Percentiles rank a stretch among this genome's conserved stretches.
phyloP scores from a whole-genome alignment of 2,329 filamentous ascomycete genomes.

The Aspergillus chevalieri region DNA sequence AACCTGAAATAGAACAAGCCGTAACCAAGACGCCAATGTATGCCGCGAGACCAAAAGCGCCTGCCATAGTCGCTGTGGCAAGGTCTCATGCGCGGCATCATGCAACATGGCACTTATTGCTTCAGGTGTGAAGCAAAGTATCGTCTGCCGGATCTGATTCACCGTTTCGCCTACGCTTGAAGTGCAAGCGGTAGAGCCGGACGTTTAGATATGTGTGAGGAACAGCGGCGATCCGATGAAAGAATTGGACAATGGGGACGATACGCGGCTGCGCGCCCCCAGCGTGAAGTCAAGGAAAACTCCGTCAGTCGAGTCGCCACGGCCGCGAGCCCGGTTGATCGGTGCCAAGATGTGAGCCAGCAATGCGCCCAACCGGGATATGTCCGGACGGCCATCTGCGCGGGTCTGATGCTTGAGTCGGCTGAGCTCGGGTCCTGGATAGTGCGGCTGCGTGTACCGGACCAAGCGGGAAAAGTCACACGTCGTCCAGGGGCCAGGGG shows the following conservation, averaged over 20 bases:
- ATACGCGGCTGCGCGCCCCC: slow-evolving; percentile 35
- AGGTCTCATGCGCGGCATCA: slow-evolving; percentile 38
- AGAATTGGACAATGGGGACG: slow-evolving; percentile 33
- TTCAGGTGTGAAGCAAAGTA: slow-evolving; percentile 33
- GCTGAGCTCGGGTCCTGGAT: slow-evolving; percentile 30
- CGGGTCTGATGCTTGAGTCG: slow-evolving; percentile 24
- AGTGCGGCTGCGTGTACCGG: slow-evolving; percentile 30
- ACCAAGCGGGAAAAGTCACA: slow-evolving; percentile 36
- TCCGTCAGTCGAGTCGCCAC: slow-evolving; percentile 15
- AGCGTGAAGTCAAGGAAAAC: slow-evolving; percentile 40
- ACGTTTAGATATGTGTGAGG: slow-evolving; percentile 29
- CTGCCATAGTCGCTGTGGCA: slow-evolving; percentile 46
- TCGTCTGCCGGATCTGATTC: slow-evolving; percentile 27
- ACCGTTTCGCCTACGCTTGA: slow-evolving; percentile 6
- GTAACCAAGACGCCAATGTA: slow-evolving; percentile 39
- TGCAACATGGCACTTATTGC: slow-evolving; percentile 39
- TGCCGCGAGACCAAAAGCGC: slow-evolving; percentile 41
- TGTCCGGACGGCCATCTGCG: slow-evolving; percentile 4
- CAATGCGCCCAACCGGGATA: slow-evolving; percentile 43
- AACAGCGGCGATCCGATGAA: slow-evolving; percentile 45
- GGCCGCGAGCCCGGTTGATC: slow-evolving; percentile 38
- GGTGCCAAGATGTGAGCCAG: slow-evolving; percentile 44
- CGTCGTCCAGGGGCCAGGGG: slow-evolving; percentile 35
- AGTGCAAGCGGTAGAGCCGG: slow-evolving; percentile 1
- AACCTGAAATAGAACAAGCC: slow-evolving; percentile 26